phyloP scores from a whole-genome alignment of 164 flowering plant genomes.

The Berberis thunbergii region DNA sequence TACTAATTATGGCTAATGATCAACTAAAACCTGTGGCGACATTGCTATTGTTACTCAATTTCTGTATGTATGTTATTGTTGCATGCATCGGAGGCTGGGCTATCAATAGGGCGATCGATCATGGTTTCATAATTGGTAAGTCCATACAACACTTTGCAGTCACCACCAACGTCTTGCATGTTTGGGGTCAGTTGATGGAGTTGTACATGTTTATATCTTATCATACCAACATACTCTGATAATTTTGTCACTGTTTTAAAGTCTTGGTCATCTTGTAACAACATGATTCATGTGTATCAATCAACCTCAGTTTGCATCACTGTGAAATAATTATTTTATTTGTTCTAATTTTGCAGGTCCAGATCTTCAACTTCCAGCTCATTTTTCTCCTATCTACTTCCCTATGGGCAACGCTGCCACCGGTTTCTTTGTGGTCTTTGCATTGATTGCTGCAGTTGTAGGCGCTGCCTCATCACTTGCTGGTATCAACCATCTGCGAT shows the following conservation, averaged over 20 bases:
- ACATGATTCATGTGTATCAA: not conserved
- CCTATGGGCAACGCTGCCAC: slow-evolving; percentile 92
- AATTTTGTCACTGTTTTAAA: no score
- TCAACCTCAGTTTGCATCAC: not conserved
- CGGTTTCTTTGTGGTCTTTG: slow-evolving; percentile 71
- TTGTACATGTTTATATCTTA: no score
- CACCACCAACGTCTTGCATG: no score
- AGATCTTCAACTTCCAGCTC: slow-evolving; percentile 59
- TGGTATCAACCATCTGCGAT: slow-evolving; percentile 50
- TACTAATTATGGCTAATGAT: slow-evolving; percentile 29
- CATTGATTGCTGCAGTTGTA: slow-evolving; percentile 73
- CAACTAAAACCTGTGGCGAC: slow-evolving; percentile 45
- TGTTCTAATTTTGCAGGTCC: slow-evolving; percentile 36
- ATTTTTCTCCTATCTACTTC: slow-evolving; percentile 76
- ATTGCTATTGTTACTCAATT: slow-evolving; percentile 59
- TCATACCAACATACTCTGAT: no score
- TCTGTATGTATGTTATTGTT: slow-evolving; percentile 75
- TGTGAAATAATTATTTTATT: not conserved
- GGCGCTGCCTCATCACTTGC: slow-evolving; percentile 62
- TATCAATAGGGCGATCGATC: slow-evolving; percentile 60
- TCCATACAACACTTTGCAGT: not conserved
- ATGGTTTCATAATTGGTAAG: slow-evolving; percentile 81
- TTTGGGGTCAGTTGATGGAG: no score
- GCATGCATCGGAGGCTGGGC: slow-evolving; percentile 89
- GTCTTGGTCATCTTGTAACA: no score